Evolutionary conservation across 2,329 filamentous ascomycete genomes (phyloP).

Genomic region (Fusarium chaquense): DNA sequence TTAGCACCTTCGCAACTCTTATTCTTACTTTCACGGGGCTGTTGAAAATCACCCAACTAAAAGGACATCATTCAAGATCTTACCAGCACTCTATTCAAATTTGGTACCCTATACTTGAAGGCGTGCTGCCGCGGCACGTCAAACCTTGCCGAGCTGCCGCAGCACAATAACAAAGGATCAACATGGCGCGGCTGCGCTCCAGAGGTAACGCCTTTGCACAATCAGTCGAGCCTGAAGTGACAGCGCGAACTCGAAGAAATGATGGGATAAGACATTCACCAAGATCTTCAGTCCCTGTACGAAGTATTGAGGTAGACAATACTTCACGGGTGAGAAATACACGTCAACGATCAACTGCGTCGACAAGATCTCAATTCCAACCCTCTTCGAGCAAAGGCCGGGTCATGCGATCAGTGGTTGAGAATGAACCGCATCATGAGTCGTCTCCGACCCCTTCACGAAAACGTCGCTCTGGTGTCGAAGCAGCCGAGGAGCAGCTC

Average conservation of each 20-base stretch:
- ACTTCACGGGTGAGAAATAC: background rate
- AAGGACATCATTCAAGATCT: background rate
- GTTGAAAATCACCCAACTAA: background rate
- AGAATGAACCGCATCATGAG: background rate
- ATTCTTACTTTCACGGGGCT: background rate
- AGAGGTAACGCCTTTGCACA: constrained; percentile 11
- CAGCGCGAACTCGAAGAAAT: background rate
- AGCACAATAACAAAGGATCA: constrained; percentile 17
- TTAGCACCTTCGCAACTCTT: background rate
- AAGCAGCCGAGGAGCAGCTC: background rate
- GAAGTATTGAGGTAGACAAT: constrained; percentile 12
- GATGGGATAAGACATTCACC: constrained; percentile 5
- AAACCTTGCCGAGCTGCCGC: background rate
- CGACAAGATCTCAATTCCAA: background rate
- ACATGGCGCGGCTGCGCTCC: constrained; percentile 29
- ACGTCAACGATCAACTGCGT: constrained; percentile 4
- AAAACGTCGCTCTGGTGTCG: constrained; percentile 28
- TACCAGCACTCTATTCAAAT: background rate
- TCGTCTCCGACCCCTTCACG: background rate
- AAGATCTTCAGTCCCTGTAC: background rate
- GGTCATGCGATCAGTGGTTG: constrained; percentile 25
- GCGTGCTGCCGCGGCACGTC: background rate
- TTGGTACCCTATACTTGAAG: background rate
- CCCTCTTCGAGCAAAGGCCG: constrained; percentile 4
- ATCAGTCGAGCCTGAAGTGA: background rate